phyloP scores from a whole-genome alignment of 805 yeast species.

The Debaryomyces prosopidis region DNA sequence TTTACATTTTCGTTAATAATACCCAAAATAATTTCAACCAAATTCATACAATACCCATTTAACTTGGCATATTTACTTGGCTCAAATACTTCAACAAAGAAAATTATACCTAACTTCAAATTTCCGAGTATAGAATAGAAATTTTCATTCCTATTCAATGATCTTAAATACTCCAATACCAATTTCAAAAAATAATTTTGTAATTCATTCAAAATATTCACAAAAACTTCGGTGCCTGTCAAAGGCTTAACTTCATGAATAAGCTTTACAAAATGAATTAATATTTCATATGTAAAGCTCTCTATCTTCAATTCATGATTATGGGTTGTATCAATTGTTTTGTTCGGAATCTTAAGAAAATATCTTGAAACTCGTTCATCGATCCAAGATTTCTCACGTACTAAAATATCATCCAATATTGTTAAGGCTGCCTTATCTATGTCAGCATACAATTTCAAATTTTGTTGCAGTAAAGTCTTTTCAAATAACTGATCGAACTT shows the following conservation, averaged over 20 bases:
- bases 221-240: slow-evolving; percentile 36
- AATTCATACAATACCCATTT: slow-evolving; percentile 33
- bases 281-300: slow-evolving; percentile 38
- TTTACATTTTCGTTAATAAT: slow-evolving; percentile 25
- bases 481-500: slow-evolving; percentile 36
- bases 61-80: slow-evolving; percentile 31
- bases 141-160: slow-evolving; percentile 11
- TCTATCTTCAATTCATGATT: slow-evolving; percentile 24
- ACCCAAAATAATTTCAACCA: slow-evolving; percentile 31
- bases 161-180: slow-evolving; percentile 32
- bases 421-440: slow-evolving; percentile 41
- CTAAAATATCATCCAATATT: slow-evolving; percentile 40
- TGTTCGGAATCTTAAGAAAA: slow-evolving; percentile 14
- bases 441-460: slow-evolving; percentile 40
- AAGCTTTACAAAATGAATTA: slow-evolving; percentile 42
- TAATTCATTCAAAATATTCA: slow-evolving; percentile 36
- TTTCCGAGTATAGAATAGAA: slow-evolving; percentile 20
- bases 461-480: slow-evolving; percentile 36
- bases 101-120: slow-evolving; percentile 37
- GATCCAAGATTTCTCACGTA: slow-evolving; percentile 35
- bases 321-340: slow-evolving; percentile 1
- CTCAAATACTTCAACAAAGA: slow-evolving; percentile 41
- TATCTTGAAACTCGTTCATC: slow-evolving; percentile 27
- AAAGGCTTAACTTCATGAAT: slow-evolving; percentile 41
- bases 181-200: slow-evolving; percentile 36